phyloP scores from a whole-genome alignment of 805 yeast genomes.

The Candida suzukii region DNA sequence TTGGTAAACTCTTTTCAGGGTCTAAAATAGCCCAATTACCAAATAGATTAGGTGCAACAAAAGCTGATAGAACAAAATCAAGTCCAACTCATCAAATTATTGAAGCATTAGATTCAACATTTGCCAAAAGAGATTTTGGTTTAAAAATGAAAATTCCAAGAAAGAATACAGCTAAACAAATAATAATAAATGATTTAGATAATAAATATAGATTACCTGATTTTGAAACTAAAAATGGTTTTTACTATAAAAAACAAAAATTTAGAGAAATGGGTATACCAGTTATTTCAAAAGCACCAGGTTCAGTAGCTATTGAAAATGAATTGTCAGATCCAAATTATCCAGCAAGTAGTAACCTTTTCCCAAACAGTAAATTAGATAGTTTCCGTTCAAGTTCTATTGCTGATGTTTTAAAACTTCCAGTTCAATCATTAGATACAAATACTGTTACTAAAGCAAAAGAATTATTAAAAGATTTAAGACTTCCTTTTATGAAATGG shows the following conservation, averaged over 20 bases:
- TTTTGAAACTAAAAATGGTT: constrained; percentile 58
- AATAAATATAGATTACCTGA: constrained; percentile 61
- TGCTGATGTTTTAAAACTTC: constrained; percentile 14
- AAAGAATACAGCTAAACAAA: constrained; percentile 48
- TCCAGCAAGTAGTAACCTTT: constrained; percentile 30
- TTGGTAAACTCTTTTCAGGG: constrained; percentile 18
- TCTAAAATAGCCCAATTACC: constrained; percentile 30
- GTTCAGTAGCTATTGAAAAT: constrained; percentile 16
- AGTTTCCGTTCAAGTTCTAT: constrained; percentile 19
- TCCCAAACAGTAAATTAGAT: constrained; percentile 18
- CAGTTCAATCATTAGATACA: constrained; percentile 5
- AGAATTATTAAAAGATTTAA: constrained; percentile 33
- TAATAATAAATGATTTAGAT: constrained; percentile 62
- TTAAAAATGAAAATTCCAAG: constrained; percentile 64
- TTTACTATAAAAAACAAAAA: constrained; percentile 52
- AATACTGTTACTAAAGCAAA: background rate
- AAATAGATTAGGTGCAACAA: constrained; percentile 18
- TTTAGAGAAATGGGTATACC: constrained; percentile 64
- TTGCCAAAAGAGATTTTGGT: constrained; percentile 69
- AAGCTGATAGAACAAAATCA: constrained; percentile 16
- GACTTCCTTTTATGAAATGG: constrained; percentile 49
- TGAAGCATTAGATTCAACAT: constrained; percentile 59
- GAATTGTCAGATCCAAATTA: background rate
- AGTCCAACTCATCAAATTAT: constrained; percentile 69
- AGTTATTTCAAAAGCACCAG: constrained; percentile 6